Evolutionary conservation across 768 basidiomycete species (phyloP), one percentile per base, ranked within the genome.

Genomic region (Mycena pura): DNA sequence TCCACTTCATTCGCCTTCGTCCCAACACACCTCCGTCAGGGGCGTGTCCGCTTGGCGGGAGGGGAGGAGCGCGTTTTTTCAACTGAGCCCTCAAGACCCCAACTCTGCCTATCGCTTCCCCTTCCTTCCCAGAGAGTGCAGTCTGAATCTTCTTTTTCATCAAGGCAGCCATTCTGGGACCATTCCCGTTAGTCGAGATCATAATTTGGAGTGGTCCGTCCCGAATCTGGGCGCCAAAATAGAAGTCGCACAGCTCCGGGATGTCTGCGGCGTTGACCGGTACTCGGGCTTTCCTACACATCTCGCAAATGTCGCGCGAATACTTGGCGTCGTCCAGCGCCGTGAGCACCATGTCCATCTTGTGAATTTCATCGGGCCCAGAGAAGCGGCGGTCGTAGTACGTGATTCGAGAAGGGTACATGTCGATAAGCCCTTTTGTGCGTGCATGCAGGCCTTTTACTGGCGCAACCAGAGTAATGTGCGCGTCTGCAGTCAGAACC

Each of bases 181-280:
- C 92, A 68, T 92, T 88, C 29, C 97, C 97, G 62, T 93, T 93
- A 4, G 97, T 99, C 17, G 94, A 96, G 50, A 99, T 88, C 91
- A 99, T 91, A 64, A 99, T 87, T 76, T 97, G 95, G 22, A 99
- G 78, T 0, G 96, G 93, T 0, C 96, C 96, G 61, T 88, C 84
- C 28, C 93, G 89, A 60, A 98, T 87, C 73, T 94, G 92, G 3
- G 93, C 91, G 48, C 97, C 97, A 77, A 99, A 99, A 80, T 96
- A 99, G 71, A 99, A 99, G 76, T 99, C 96, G 81, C 97, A 99
- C 40, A 89, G 85, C 41, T 92, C 87, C 3, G 97, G 97, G 60
- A 98, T 91, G 77, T 99, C 96, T 36, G 97, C 97, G 62, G 95
- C 94, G 75, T 99, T 99, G 54, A 96, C 90, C 7, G 95, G 94